phyloP scores from a whole-genome alignment of 1,284 basidiomycete genomes.

The Apiotrichum brassicae region DNA sequence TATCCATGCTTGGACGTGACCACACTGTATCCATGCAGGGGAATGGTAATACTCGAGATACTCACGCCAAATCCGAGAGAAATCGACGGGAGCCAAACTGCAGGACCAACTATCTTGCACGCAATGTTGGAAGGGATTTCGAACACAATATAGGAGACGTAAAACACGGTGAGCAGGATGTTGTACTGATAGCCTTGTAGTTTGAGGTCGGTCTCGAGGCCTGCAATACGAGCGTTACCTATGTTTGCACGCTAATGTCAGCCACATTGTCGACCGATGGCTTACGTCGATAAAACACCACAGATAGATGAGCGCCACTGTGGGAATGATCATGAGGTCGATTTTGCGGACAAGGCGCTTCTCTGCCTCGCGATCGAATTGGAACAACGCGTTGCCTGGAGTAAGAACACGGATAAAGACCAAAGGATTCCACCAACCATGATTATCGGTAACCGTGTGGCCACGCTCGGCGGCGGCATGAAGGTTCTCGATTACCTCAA shows the following conservation, averaged over 20 bases:
- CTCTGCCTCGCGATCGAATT: constrained; percentile 17
- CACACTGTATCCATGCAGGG: too few species aligned
- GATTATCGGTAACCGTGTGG: constrained; percentile 8
- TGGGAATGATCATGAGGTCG: constrained; percentile 19
- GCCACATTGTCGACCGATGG: neutral
- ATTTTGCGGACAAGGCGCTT: constrained; percentile 20
- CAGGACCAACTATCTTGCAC: constrained; percentile 19
- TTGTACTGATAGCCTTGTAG: constrained; percentile 23
- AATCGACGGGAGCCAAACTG: constrained; percentile 22
- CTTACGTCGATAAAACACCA: constrained; percentile 17
- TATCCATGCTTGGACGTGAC: too few species aligned
- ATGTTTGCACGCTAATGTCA: constrained; percentile 15
- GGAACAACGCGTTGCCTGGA: constrained; percentile 9
- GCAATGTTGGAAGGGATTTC: constrained; percentile 22
- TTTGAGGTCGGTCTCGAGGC: constrained; percentile 15
- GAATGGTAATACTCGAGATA: neutral
- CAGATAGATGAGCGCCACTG: constrained; percentile 17
- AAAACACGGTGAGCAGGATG: constrained; percentile 18
- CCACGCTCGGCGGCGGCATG: constrained; percentile 9
- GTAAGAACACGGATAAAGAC: too few species aligned
- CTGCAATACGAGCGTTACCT: constrained; percentile 21
- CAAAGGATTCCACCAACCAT: constrained; percentile 3
- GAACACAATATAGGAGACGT: constrained; percentile 22
- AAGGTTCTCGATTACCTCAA: neutral
- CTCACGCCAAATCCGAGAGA: constrained; percentile 20